A percentile compares a stretch with the other conserved stretches of the same genome.
Evolutionary conservation across 75 land plant species (phyloP).

Genomic region (Pinus tabuliformis): DNA sequence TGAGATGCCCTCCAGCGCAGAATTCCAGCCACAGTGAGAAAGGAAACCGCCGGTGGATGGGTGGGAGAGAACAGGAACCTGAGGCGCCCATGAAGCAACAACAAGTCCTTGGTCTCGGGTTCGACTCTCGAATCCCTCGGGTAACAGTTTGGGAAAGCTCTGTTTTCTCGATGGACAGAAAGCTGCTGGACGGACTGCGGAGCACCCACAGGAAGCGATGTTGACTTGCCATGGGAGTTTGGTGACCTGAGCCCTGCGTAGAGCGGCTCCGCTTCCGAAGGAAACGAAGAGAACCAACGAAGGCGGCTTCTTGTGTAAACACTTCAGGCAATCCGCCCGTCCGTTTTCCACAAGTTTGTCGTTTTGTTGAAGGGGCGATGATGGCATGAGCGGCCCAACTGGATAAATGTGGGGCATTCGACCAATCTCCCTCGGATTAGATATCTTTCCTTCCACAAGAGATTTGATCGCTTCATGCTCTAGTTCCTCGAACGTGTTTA

Average conservation of each 20-base stretch:
- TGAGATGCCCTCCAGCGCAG: conserved; percentile 27
- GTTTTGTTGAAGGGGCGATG: neutral
- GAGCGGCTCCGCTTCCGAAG: neutral
- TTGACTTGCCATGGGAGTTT: neutral
- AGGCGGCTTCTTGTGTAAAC: neutral
- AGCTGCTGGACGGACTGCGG: neutral
- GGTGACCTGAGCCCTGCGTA: neutral
- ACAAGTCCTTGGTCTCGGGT: conserved; percentile 17
- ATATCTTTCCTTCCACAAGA: neutral
- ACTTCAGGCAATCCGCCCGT: neutral
- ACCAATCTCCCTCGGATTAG: neutral
- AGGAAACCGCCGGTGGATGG: conserved; percentile 21
- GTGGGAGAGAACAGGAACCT: conserved; percentile 32
- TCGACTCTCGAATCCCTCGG: conserved; percentile 31
- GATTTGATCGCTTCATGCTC: conserved; percentile 21
- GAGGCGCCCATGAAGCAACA: conserved; percentile 29
- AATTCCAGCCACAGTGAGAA: conserved; percentile 39
- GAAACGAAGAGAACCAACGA: neutral
- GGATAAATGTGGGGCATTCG: neutral
- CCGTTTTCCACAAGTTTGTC: neutral
- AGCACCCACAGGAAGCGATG: conserved; percentile 1
- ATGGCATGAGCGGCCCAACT: neutral
- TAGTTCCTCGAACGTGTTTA: conserved; percentile 33
- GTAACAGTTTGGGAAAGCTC: conserved; percentile 20
- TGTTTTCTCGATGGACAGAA: neutral